A percentile compares a stretch with the other conserved stretches of the same genome.
These are phyloP conservation scores for Lanmaoa pseudosensibilis DNA, from an alignment of 768 basidiomycete genomes.

Conservation along the genomic window DNA sequence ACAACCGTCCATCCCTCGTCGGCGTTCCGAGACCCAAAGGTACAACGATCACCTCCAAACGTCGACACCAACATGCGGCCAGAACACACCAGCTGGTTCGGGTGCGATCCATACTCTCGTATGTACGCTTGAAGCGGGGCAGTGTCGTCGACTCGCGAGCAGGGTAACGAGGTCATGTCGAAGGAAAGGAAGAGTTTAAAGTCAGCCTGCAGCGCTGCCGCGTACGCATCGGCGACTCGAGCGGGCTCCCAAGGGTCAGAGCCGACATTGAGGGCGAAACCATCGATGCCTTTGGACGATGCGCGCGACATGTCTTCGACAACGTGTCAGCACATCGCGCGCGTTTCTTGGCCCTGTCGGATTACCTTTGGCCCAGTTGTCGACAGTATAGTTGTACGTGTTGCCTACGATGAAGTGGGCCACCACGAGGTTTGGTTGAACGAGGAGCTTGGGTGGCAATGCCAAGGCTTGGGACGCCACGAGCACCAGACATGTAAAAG, in stretches of 20 bases:
- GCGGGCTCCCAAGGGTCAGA: too few relatives aligned
- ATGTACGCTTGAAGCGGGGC: background rate
- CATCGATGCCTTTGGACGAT: too few relatives aligned
- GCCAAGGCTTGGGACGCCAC: background rate
- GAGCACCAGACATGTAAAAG: background rate
- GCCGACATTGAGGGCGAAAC: too few relatives aligned
- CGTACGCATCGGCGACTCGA: background rate
- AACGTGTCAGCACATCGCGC: background rate
- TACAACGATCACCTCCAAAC: background rate
- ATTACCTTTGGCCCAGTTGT: background rate
- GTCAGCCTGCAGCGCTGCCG: background rate
- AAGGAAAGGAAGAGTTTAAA: background rate
- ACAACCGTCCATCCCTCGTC: background rate
- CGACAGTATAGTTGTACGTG: background rate
- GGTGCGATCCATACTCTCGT: background rate
- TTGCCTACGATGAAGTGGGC: background rate
- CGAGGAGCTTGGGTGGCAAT: too few relatives aligned
- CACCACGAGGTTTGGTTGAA: background rate
- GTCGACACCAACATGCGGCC: background rate
- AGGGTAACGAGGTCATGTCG: background rate
- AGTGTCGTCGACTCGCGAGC: background rate
- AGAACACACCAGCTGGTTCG: background rate
- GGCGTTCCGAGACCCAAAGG: background rate
- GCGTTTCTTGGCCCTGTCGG: background rate
- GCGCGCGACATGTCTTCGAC: background rate